Percentiles rank a stretch among this genome's conserved stretches.
Evolutionary conservation across 148 eudicot genomes (phyloP).

Genomic region (Salicornia ramosissima): DNA sequence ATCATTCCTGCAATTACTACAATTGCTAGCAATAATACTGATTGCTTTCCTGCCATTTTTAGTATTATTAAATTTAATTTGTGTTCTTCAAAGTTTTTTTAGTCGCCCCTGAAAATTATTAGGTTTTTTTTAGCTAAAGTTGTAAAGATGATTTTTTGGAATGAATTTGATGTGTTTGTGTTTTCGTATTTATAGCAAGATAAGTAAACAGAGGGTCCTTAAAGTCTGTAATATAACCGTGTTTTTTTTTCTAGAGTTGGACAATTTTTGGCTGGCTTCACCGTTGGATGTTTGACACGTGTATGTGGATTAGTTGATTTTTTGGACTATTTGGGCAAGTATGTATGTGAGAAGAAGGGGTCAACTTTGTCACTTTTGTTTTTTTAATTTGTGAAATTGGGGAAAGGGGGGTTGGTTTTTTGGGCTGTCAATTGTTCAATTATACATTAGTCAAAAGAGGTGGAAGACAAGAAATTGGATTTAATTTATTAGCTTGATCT

Average conservation of each 20-base stretch:
- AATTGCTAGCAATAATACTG: constrained; percentile 6
- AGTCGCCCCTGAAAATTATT: constrained; percentile 12
- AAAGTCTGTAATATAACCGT: constrained; percentile 7
- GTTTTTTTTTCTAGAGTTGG: background rate
- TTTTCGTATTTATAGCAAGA: constrained; percentile 14
- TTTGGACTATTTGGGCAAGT: background rate
- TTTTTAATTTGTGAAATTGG: background rate
- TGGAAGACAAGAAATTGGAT: background rate
- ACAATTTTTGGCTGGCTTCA: constrained; percentile 7
- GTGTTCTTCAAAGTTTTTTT: background rate
- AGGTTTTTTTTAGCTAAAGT: background rate
- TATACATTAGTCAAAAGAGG: background rate
- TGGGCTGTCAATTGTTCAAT: constrained; percentile 3
- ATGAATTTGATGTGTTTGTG: background rate
- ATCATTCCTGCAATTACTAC: constrained; percentile 2
- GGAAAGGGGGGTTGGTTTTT: background rate
- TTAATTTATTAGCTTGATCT: constrained; percentile 1
- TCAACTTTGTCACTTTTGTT: constrained; percentile 9
- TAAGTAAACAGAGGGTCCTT: background rate
- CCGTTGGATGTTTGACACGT: constrained; percentile 25
- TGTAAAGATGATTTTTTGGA: background rate
- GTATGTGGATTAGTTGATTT: background rate
- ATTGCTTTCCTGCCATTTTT: constrained; percentile 27
- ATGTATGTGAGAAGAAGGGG: background rate
- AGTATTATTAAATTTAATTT: too few relatives aligned